A percentile compares a stretch with the other conserved stretches of the same genome.
phyloP scores from a whole-genome alignment of 2,329 filamentous ascomycete genomes.

The Penicillium paneum region DNA sequence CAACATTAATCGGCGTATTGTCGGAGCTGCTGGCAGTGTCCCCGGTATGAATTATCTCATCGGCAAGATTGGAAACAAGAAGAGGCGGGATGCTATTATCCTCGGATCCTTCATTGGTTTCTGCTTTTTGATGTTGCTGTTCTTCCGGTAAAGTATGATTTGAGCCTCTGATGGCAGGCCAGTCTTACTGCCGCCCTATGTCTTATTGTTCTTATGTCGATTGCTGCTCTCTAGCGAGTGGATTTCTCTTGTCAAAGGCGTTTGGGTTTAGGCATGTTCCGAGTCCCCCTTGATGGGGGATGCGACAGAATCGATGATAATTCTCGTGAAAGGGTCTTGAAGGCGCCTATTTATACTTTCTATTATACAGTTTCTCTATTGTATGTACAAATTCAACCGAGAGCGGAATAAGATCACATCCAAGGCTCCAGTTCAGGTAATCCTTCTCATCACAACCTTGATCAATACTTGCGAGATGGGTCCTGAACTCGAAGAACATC shows the following conservation, averaged over 20 bases:
- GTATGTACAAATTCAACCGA: conserved; percentile 26
- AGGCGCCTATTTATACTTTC: conserved; percentile 17
- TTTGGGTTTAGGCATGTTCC: conserved; percentile 17
- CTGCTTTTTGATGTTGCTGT: conserved; percentile 84
- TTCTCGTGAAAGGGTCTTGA: conserved; percentile 11
- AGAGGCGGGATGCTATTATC: conserved; percentile 91
- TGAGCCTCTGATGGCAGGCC: neutral
- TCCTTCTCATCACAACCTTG: conserved; percentile 1
- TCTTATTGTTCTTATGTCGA: conserved; percentile 8
- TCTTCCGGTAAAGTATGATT: conserved; percentile 58
- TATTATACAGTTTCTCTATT: conserved; percentile 28
- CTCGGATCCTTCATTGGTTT: conserved; percentile 87
- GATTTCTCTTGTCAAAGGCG: conserved; percentile 17
- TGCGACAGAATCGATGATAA: conserved; percentile 16
- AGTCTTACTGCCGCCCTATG: conserved; percentile 1
- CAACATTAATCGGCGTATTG: conserved; percentile 87
- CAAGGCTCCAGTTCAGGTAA: conserved; percentile 1
- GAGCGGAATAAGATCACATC: conserved; percentile 14
- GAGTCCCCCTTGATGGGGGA: conserved; percentile 8
- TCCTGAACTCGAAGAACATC: conserved; percentile 22
- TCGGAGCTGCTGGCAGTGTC: conserved; percentile 81
- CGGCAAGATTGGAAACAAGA: conserved; percentile 86
- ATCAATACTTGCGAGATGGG: conserved; percentile 20
- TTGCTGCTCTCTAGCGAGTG: conserved; percentile 19
- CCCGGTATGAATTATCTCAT: conserved; percentile 92